Base-by-base conservation (phyloP, 192 early-diverging fungal species). In the Paraglomus brasilianum region DNA sequence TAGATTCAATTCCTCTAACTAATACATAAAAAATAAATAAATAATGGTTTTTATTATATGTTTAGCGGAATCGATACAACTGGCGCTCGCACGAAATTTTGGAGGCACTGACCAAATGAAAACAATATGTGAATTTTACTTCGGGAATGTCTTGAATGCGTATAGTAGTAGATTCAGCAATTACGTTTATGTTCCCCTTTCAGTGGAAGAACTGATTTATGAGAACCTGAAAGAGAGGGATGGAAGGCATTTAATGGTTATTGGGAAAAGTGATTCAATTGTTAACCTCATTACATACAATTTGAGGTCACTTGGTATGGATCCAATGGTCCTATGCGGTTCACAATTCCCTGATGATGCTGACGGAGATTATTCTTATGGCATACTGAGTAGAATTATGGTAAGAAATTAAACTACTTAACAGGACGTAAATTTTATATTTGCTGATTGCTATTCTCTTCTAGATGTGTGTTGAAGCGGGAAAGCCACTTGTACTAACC, bases 221-320 rank as follows among this genome's bases (percentile, higher is more conserved):
- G 42, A 52, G 19, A 70, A 58, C 46, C 15, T 70, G 10, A 22
- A 58, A 40, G 69, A 70, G 42, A 15, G 38, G n/a, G 56, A 38
- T 13, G 69, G 55, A n/a, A 59, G 69, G 19, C 69, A 59, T 60
- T 22, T 70, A 43, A 70, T 70, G 69, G 56, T 70, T n/a, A 70
- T 70, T 70, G 55, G 69, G 5, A 60, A 70, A 60, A 70, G 52
- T 36, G 69, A 70, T 40, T 60, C 47, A 17, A 70, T 60, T 15
- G 38, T 70, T 9, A 30, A 61, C 15, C 22, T 70, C 2, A 21
- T 70, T n/a, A 48, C 69, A 7, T 60, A 59, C 24, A 43, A 60
- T 19, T 70, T 70, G 30, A 3, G n/a, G 13, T 14, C 19, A 42
- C 21, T 14, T 48, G n/a, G 9, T 8, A 30, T 64, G 15, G 62